Base-by-base conservation (phyloP, 306 rosid genomes). In the Crataegus laevigata region DNA sequence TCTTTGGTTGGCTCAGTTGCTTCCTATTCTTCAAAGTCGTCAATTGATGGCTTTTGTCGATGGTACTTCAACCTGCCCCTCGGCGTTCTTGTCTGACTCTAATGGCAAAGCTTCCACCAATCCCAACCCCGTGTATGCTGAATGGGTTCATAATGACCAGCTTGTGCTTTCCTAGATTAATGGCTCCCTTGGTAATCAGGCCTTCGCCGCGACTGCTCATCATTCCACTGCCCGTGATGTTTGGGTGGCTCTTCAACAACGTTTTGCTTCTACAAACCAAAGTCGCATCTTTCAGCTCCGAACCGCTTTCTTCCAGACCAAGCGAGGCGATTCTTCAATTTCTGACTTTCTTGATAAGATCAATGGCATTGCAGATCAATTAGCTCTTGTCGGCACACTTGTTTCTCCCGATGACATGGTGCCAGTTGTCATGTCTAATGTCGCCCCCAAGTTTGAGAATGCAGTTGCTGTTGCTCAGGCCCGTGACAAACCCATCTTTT, bases 331-430 rank as follows among this genome's bases (percentile, higher is more conserved):
- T 18, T 50, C 55, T 18, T 50, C 55, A 14, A 50, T 15, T 6
- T 15, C 8, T 6, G 21, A 12, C 2, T 50, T 3, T 50, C 2
- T 50, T 50, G n/a, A 3, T 4, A 47, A 47, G 21, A 3, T 43
- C 0, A 43, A 2, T 9, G 1, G 12, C 8, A 9, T 43, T 43
- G 50, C 50, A 8, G 50, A 50, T 18, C 17, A 14, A 13, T 18
- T 50, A 1, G 55, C 55, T 2, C 8, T 4, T 4, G 17, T 6
- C 1, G 21, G 19, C 6, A 0, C 17, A 0, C n/a, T 0, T 18
- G 7, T 50, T 15, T 18, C 55, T 12, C 21, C 4, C 6, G 55
- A 12, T 50, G 55, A 50, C 1, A 1, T 50, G 5, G 6, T 50
- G 5, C 1, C 18, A 4, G 18, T 17, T 5, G 18, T 47, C 21